Base-by-base conservation (phyloP, 192 early-diverging fungal genomes). In the Coemansia sp. region DNA sequence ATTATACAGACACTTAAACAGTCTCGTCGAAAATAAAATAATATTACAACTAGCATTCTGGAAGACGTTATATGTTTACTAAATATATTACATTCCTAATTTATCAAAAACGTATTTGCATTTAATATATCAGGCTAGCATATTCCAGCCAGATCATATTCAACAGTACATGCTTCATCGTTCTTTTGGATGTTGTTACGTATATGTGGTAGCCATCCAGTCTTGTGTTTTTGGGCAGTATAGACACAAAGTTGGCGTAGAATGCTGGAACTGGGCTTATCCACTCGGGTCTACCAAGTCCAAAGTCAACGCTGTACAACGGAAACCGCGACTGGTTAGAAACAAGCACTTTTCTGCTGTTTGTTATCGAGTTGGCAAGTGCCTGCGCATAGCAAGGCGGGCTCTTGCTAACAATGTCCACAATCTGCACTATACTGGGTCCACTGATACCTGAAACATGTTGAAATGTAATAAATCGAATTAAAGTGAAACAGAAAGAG, bases 241-340 rank as follows among this genome's bases (percentile, higher is more conserved):
- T 16, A 20, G 52, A n/a, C 0, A 32, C 69, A 29, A 20, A 54
- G 48, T 71, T 64, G 18, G 69, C 61, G 17, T 54, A 34, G n/a
- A 55, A 51, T 40, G 31, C 7, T 11, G 50, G 63, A 4, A 56
- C 30, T 5, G 63, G 57, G 30, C 57, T 58, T 3, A 71, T 61
- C 56, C 49, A 66, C 29, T 22, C 48, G 1, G 69, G 63, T 14
- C 20, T 22, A 0, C 63, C 63, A 56, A 34, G 40, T 22, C 69
- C 69, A 71, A 64, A 71, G 52, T 71, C 59, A 3, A 60, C 32
- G 42, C 22, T 25, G 18, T 52, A 52, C 42, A 71, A 14, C 55
- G 38, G 7, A 20, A 61, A 61, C 16, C 42, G 18, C 8, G 61
- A 52, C 61, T 63, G 61, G 25, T 55, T 52, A 4, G 51, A 56